Percentiles rank a stretch among this genome's conserved stretches.
Evolutionary conservation across 768 basidiomycete genomes (phyloP).

Genomic region (Tulasnella calospora): DNA sequence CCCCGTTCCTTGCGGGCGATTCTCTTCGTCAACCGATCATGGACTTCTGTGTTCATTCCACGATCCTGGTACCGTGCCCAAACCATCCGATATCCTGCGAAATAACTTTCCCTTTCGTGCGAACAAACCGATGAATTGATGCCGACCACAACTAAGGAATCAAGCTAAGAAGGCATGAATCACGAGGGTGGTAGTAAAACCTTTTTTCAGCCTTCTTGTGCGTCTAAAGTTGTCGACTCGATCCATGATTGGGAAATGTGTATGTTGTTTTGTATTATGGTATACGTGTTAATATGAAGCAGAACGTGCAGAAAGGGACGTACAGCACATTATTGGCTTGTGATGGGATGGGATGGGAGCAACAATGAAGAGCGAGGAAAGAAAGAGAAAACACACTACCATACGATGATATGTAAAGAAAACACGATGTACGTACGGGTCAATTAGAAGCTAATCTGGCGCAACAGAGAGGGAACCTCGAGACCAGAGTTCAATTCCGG

Average conservation of each 20-base stretch:
- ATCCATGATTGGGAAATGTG: not conserved
- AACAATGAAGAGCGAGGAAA: not conserved
- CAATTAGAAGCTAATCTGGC: not conserved
- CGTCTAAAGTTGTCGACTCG: too few species aligned
- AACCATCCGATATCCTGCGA: too few species aligned
- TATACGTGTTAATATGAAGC: slow-evolving; percentile 2
- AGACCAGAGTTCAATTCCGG: not conserved
- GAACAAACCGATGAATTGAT: too few species aligned
- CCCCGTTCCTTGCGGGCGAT: too few species aligned
- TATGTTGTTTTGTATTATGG: not conserved
- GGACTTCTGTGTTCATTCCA: too few species aligned
- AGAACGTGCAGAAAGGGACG: not conserved
- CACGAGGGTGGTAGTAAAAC: not conserved
- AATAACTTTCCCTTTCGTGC: too few species aligned
- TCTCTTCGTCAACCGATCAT: too few species aligned
- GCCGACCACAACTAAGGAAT: not conserved
- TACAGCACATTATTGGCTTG: not conserved
- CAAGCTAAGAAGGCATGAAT: not conserved
- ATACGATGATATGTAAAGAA: not conserved
- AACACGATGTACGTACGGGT: not conserved
- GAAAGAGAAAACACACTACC: not conserved
- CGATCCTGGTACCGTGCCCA: too few species aligned
- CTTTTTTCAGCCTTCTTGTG: not conserved
- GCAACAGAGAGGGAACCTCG: not conserved
- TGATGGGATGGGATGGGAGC: not conserved